Percentiles rank a stretch among this genome's conserved stretches.
These are phyloP conservation scores for Canavalia ensiformis DNA, from an alignment of 306 rosid genomes.

Conservation along the genomic window DNA sequence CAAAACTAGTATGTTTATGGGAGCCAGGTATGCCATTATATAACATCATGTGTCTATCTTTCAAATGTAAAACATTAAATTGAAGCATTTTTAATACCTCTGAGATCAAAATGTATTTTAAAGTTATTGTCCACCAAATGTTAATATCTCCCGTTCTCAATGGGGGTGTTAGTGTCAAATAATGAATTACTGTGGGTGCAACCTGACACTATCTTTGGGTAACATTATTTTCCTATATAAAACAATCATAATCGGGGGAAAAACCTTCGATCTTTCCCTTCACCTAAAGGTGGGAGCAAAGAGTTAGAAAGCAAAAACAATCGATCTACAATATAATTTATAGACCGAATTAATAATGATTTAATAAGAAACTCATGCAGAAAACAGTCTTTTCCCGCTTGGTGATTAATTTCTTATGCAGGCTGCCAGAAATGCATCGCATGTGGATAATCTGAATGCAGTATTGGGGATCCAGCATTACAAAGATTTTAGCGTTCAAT, in stretches of 20 bases:
- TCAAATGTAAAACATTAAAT: no score
- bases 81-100: no score
- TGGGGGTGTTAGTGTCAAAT: no score
- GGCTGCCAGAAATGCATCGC: conserved; percentile 24
- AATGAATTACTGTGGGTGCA: no score
- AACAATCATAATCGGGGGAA: not conserved
- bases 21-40: no score
- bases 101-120: no score
- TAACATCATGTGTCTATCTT: no score
- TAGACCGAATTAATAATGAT: conserved; percentile 12
- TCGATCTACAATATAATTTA: not conserved
- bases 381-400: not conserved
- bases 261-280: not conserved
- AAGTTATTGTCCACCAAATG: no score
- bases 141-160: no score
- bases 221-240: not conserved
- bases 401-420: conserved; percentile 36
- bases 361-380: conserved; percentile 23
- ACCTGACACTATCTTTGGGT: not conserved
- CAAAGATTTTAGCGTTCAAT: conserved; percentile 4
- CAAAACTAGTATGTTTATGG: no score
- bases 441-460: conserved; percentile 13
- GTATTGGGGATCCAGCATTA: conserved; percentile 7
- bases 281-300: not conserved
- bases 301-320: not conserved